Conservation (phyloP, 192 early-diverging fungal species). For the Coemansia sp. region DNA sequence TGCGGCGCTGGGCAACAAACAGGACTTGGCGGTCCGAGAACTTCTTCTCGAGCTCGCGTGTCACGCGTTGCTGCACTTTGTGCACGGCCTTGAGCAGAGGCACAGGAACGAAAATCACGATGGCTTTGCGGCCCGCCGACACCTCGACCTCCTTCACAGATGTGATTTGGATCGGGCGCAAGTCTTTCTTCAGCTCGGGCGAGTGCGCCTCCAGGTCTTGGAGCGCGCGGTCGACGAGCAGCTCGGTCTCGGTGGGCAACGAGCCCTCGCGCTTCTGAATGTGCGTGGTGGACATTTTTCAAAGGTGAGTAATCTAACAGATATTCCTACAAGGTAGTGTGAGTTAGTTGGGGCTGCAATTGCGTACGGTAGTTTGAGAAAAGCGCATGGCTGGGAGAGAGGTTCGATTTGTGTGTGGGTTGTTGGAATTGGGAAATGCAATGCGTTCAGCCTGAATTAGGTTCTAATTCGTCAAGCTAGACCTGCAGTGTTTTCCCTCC, state of each 20-base stretch:
- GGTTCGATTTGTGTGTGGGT: too few species aligned
- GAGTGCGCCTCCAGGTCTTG: slow-evolving; percentile 94
- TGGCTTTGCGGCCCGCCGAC: slow-evolving; percentile 92
- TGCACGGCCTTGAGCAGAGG: slow-evolving; percentile 92
- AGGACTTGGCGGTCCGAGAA: slow-evolving; percentile 99
- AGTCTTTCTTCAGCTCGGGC: slow-evolving; percentile 94
- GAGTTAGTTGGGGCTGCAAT: not conserved
- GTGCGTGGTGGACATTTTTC: slow-evolving; percentile 51
- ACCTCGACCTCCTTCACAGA: slow-evolving; percentile 96
- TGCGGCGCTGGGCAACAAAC: slow-evolving; percentile 90
- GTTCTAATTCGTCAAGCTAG: not conserved
- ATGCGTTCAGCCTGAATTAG: not conserved
- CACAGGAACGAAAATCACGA: slow-evolving; percentile 96
- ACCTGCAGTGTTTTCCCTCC: not conserved
- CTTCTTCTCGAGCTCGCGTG: slow-evolving; percentile 99
- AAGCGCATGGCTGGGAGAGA: too few species aligned
- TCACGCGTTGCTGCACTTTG: slow-evolving; percentile 93
- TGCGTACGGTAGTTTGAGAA: too few species aligned
- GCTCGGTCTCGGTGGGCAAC: slow-evolving; percentile 79
- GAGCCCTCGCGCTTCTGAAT: slow-evolving; percentile 54
- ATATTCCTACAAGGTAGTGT: not conserved
- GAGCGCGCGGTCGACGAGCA: slow-evolving; percentile 93
- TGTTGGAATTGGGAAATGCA: too few species aligned
- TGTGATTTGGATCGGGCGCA: slow-evolving; percentile 91
- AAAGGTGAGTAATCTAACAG: slow-evolving; percentile 1